phyloP scores from a whole-genome alignment of 2,329 filamentous ascomycete genomes.

The Pezicula carpinea region DNA sequence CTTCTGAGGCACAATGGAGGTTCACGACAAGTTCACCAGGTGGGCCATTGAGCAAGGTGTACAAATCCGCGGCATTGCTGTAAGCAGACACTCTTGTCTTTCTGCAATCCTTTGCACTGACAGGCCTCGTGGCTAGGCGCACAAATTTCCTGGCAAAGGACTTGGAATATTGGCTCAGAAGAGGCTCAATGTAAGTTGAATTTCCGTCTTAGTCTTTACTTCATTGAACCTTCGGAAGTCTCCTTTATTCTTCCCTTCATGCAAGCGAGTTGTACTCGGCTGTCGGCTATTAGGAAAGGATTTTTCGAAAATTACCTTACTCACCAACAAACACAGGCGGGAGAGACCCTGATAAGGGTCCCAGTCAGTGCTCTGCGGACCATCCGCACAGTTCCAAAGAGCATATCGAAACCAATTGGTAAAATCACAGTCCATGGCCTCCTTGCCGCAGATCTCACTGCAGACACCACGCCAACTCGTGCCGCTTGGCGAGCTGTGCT shows the following conservation, averaged over 20 bases:
- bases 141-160: slow-evolving; percentile 65
- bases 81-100: too few relatives aligned
- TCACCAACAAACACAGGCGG: slow-evolving; percentile 36
- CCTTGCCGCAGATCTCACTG: slow-evolving; percentile 63
- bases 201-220: slow-evolving; percentile 1
- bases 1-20: too few relatives aligned
- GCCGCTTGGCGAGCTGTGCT: slow-evolving; percentile 62
- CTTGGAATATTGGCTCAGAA: slow-evolving; percentile 72
- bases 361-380: slow-evolving; percentile 61
- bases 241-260: neutral
- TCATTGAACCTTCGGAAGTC: neutral
- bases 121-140: slow-evolving; percentile 30
- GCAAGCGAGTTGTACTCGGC: neutral
- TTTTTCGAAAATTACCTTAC: neutral
- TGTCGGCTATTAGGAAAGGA: neutral
- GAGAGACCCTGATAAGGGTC: slow-evolving; percentile 59
- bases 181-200: slow-evolving; percentile 52
- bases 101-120: too few relatives aligned
- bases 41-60: slow-evolving; percentile 68
- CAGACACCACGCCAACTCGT: slow-evolving; percentile 44
- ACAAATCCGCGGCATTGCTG: slow-evolving; percentile 60
- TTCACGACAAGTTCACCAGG: slow-evolving; percentile 50
- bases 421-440: slow-evolving; percentile 64
- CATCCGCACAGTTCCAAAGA: slow-evolving; percentile 51
- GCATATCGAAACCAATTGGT: slow-evolving; percentile 48